Percentiles rank a stretch among this genome's conserved stretches.
Evolutionary conservation across 495 filamentous ascomycete species (phyloP).

Genomic region (Halenospora varia): DNA sequence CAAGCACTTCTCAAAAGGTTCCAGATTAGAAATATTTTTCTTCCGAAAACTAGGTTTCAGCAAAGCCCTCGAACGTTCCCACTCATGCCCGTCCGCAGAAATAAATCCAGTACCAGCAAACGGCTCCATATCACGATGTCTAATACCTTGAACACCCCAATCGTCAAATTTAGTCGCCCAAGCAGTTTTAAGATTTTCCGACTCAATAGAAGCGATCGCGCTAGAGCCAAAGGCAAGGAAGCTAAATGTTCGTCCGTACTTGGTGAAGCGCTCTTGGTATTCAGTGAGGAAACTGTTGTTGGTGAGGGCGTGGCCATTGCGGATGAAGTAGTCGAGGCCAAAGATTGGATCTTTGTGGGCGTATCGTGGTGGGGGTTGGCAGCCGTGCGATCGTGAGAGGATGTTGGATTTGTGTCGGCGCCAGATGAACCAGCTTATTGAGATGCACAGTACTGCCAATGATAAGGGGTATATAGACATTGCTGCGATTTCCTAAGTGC

Average conservation of each 20-base stretch:
- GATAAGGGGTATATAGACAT: too few species aligned
- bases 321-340: constrained; percentile 28
- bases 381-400: constrained; percentile 21
- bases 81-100: constrained; percentile 33
- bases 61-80: constrained; percentile 35
- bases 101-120: constrained; percentile 38
- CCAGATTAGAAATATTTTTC: constrained; percentile 28
- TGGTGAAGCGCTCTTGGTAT: not conserved
- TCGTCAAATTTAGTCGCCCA: not conserved
- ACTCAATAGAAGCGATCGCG: not conserved
- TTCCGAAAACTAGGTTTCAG: constrained; percentile 35
- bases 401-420: not conserved
- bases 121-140: constrained; percentile 2
- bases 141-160: not conserved
- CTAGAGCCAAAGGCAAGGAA: not conserved
- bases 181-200: not conserved
- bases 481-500: too few species aligned
- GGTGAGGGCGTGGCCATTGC: constrained; percentile 21
- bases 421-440: too few species aligned
- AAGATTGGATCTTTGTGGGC: constrained; percentile 30
- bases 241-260: not conserved
- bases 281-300: not conserved
- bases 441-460: too few species aligned
- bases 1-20: constrained; percentile 30
- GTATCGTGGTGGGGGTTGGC: constrained; percentile 23